Base-by-base conservation (phyloP, 768 basidiomycete species). In the Imleria badia region DNA sequence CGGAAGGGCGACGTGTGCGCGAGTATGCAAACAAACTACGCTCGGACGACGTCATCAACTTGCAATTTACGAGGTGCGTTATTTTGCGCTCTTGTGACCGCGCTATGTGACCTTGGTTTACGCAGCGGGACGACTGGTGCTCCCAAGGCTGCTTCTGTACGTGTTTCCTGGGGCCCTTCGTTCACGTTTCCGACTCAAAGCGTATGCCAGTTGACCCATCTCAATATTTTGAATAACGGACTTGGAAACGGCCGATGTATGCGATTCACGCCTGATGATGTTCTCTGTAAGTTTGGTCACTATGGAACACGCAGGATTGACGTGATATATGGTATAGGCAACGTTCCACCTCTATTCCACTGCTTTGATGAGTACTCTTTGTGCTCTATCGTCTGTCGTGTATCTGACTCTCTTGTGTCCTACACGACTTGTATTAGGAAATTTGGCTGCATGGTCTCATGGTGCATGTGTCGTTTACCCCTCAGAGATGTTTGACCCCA, bases 91-190 rank as follows among this genome's bases (percentile, higher is more conserved):
- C 33, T 55, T 23, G 45, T 19, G 50, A 23, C 35, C 31, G 20
- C 19, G 29, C 12, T n/a, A 3, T 30, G 51, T 48, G 45, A 61
- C 47, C 8, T 40, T 41, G 30, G 31, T 36, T 20, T 13, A 7
- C 9, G 42, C 58, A 91, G 90, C 60, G 89, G 89, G 5, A 91
- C 91, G 11, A 91, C 91, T 3, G 91, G 89, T 14, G 66, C 76
- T 0, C 90, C 91, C 0, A 94, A 93, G 68, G 91, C 89, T 17
- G 91, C 91, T 50, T 89, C 90, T 22, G 90, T 91, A 66, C 20
- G 79, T 72, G 26, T 12, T 48, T 20, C 13, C 29, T 29, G 10
- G 6, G 20, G 1, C 1, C n/a, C 1, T 36, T 5, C 15, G 23
- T 9, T 54, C 29, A 1, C 17, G 13, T 35, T 26, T 39, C 38